Conservation (phyloP, 2,329 filamentous ascomycete species). For the Colletotrichum gigasporum region DNA sequence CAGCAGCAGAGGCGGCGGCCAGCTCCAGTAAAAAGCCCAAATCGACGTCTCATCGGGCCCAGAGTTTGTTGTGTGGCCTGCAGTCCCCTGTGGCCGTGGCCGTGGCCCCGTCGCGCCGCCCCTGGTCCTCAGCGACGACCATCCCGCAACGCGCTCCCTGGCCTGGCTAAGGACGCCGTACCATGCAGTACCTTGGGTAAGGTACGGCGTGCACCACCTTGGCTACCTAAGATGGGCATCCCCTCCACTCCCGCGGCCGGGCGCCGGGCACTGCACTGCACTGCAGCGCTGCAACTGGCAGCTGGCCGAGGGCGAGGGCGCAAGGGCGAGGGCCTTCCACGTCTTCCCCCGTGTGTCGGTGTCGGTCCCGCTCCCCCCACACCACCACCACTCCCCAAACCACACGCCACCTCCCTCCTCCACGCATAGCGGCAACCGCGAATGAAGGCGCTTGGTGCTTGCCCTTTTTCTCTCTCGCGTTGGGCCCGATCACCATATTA, state of each 20-base stretch:
- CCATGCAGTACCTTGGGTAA: too few relatives aligned
- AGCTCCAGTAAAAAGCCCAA: background rate
- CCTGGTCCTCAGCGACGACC: background rate
- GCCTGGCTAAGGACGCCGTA: too few relatives aligned
- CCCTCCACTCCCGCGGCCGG: too few relatives aligned
- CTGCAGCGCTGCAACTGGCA: background rate
- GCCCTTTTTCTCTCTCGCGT: conserved; percentile 27
- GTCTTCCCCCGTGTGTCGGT: background rate
- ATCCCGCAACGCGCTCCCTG: background rate
- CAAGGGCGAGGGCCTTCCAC: background rate
- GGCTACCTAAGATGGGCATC: too few relatives aligned
- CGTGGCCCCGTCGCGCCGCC: background rate
- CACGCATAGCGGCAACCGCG: conserved; percentile 21
- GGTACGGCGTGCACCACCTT: too few relatives aligned
- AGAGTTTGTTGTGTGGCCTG: conserved; percentile 6
- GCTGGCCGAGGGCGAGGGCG: background rate
- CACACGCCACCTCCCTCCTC: conserved; percentile 19
- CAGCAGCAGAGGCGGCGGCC: background rate
- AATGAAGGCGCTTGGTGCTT: conserved; percentile 29
- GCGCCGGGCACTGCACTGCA: background rate
- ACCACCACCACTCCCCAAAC: conserved; percentile 13
- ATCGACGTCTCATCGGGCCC: conserved; percentile 2
- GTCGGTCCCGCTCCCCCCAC: conserved; percentile 1
- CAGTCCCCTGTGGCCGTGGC: background rate
- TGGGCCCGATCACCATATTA: conserved; percentile 28